These are phyloP conservation scores for Metschnikowia reukaufii DNA, from an alignment of 805 yeast genomes.

Conservation along the genomic window DNA sequence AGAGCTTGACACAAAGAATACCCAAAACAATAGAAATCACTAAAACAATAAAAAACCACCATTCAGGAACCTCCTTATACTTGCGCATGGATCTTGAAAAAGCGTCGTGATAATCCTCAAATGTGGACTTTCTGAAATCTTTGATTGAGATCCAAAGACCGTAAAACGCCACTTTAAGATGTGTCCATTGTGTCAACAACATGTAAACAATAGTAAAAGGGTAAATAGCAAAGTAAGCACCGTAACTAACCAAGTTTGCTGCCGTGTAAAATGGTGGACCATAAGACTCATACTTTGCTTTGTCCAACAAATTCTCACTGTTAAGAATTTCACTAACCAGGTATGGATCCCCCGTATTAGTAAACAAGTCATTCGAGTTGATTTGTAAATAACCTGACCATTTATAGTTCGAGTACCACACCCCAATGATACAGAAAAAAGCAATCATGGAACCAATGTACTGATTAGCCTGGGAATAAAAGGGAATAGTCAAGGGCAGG, in stretches of 20 bases:
- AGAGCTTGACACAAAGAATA: conserved; percentile 36
- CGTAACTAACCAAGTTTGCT: conserved; percentile 24
- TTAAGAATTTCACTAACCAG: conserved; percentile 20
- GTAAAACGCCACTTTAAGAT: conserved; percentile 16
- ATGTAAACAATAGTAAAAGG: conserved; percentile 27
- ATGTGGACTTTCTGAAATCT: conserved; percentile 24
- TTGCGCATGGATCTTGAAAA: conserved; percentile 35
- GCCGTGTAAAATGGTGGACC: conserved; percentile 28
- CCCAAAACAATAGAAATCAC: conserved; percentile 34
- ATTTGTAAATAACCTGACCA: conserved; percentile 33
- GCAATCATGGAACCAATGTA: conserved; percentile 27
- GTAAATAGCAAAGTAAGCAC: conserved; percentile 27
- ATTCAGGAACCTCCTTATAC: conserved; percentile 42
- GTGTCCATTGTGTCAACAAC: conserved; percentile 14
- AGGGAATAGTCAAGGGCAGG: conserved; percentile 50
- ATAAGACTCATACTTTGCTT: conserved; percentile 19
- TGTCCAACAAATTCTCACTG: conserved; percentile 16
- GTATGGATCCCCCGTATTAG: conserved; percentile 26
- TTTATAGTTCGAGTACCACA: conserved; percentile 28
- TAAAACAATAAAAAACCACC: conserved; percentile 40
- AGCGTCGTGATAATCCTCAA: conserved; percentile 35
- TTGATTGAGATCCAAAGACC: conserved; percentile 18
- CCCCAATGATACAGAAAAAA: conserved; percentile 26
- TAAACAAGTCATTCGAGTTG: conserved; percentile 24
- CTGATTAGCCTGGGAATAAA: conserved; percentile 25